Evolutionary conservation across 2,329 filamentous ascomycete species (phyloP), one percentile per base, ranked within the genome.

Genomic region (Didymella keratinophila): DNA sequence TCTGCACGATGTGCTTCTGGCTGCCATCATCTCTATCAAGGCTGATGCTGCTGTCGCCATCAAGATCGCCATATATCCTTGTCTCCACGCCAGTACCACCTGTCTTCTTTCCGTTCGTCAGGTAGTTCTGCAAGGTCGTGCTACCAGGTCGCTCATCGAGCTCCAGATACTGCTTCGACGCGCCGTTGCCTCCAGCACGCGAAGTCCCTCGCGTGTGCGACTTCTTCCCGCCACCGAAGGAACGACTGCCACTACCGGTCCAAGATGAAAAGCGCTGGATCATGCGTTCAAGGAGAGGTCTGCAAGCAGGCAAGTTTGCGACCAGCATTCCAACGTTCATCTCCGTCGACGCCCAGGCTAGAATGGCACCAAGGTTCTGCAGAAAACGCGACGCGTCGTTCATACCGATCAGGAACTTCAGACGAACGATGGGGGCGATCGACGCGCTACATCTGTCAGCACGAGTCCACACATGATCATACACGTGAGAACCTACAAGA

Each of bases 271-370:
- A 52, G 4, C 28, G 52, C 14, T 21, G 21, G 14, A 60, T 51
- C 41, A 60, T 50, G 18, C 56, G 45, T n/a, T 62, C 60, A 1
- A 62, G 60, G 9, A 62, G 36, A 1, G 60, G 60, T 25, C 60
- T 53, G 23, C 60, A 62, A 8, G 60, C 60, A 18, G 60, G 60
- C 34, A 62, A 27, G 45, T 62, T 62, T 10, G 60, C 60, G 21
- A 62, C 53, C 25, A 62, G 52, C 60, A 62, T 62, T 12, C 60
- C 60, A n/a, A 62, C 42, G 12, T 62, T 56, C 57, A 62, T 60
- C 45, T 62, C 60, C 1, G 60, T 56, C 27, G 48, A 47, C 2
- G 60, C 60, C 60, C 60, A 62, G 9, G 56, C 60, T 1, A 62
- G 41, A 18, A 62, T 62, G 4, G 47, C n/a, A 11, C 60, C 52